Evolutionary conservation across 441 rosid species (phyloP), one percentile per base, ranked within the genome.

Genomic region (Cnidoscolus chayamansa): DNA sequence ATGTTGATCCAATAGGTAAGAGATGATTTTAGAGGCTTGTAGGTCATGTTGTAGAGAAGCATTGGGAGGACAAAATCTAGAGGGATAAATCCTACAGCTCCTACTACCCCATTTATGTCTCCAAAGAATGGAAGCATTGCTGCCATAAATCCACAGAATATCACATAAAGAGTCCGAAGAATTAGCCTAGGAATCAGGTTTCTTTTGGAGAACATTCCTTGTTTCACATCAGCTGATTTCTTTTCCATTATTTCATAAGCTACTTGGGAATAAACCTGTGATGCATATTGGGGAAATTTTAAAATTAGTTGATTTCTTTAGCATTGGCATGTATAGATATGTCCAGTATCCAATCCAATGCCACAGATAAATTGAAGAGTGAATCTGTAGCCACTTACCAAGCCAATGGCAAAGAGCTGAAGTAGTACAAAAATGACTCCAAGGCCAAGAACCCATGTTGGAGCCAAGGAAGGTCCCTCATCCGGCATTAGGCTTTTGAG

Each of bases 71-170:
- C 70, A 64, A 94, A 94, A 81, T 92, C 98, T 9, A 94, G 84
- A 51, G 97, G 97, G 45, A 94, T 94, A 77, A 94, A 94, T 40
- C 98, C 98, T 55, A 94, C 63, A 16, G 97, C 98, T 64, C 98
- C 98, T 1, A 90, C 93, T 20, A 88, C 87, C 1, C 87, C 94
- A 57, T 87, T 94, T 37, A 94, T 87, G 78, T 94, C 97, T 64
- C 98, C 95, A 1, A 94, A 92, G 77, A 94, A 92, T 0, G 98
- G 98, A 70, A 94, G 82, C 97, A 94, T 90, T 1, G 98, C 89
- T 12, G 96, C 98, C 90, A 94, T 83, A 48, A 89, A 88, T 50
- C 98, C 97, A 1, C 98, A 94, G 76, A 92, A 87, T 20, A 86
- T 80, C 83, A 90, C 73, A 67, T 94, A 92, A 5, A 89, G 68